Conservation (phyloP, 1,284 basidiomycete genomes). For the Coriolopsis trogii region DNA sequence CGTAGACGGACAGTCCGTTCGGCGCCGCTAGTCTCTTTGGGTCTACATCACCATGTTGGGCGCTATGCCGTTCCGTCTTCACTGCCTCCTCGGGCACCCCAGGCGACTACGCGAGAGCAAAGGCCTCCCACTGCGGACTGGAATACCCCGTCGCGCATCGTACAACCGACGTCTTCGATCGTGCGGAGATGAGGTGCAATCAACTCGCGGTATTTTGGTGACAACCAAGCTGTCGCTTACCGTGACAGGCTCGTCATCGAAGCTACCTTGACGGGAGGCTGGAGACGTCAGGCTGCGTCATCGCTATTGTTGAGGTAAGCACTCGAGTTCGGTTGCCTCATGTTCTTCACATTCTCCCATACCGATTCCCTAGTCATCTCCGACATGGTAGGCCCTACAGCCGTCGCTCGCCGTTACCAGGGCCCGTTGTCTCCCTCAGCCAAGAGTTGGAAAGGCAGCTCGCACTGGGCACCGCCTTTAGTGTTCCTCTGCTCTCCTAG, state of each 20-base stretch:
- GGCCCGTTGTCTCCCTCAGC: too few species aligned
- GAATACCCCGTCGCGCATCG: background rate
- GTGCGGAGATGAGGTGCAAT: conserved; percentile 5
- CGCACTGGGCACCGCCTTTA: too few species aligned
- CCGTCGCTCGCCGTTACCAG: background rate
- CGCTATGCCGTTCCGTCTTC: too few species aligned
- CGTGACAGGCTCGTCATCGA: background rate
- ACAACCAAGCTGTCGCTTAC: background rate
- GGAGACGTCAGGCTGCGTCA: conserved; percentile 1
- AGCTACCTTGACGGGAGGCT: background rate
- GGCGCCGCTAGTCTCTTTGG: too few species aligned
- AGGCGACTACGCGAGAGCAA: background rate
- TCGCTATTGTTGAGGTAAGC: background rate
- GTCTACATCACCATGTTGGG: too few species aligned
- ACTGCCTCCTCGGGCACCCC: too few species aligned
- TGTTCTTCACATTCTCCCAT: background rate
- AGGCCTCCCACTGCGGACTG: background rate
- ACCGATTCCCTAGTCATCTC: background rate
- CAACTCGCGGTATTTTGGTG: background rate
- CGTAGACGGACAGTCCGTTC: too few species aligned
- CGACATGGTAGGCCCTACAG: too few species aligned
- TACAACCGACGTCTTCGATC: background rate
- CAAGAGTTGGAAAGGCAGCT: too few species aligned
- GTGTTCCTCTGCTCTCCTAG: background rate
- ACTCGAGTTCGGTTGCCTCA: background rate